Conservation (phyloP, 2,329 filamentous ascomycete genomes). For the Allantophomopsis lycopodina region DNA sequence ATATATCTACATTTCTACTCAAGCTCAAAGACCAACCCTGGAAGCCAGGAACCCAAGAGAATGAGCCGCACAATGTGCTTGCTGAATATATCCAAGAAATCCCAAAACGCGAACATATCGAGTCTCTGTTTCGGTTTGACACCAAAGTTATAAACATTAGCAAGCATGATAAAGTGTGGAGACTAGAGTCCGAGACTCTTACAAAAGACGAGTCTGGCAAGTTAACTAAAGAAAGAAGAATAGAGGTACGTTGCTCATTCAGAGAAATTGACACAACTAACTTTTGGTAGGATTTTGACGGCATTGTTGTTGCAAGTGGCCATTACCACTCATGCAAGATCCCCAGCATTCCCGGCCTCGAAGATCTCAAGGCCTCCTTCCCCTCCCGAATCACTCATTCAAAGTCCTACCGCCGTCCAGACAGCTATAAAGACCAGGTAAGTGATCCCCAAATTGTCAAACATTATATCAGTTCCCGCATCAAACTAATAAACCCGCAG, state of each 20-base stretch:
- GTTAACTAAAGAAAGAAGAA: too few relatives aligned
- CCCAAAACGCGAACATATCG: too few relatives aligned
- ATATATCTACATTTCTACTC: slow-evolving; percentile 4
- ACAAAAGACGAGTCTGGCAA: too few relatives aligned
- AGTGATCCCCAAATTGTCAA: slow-evolving; percentile 19
- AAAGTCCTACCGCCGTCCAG: slow-evolving; percentile 55
- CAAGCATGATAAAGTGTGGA: too few relatives aligned
- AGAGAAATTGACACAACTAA: too few relatives aligned
- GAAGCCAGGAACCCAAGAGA: slow-evolving; percentile 4
- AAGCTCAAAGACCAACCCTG: slow-evolving; percentile 4
- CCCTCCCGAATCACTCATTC: slow-evolving; percentile 47
- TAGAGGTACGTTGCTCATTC: too few relatives aligned
- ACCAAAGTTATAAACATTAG: too few relatives aligned
- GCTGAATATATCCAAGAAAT: slow-evolving; percentile 6
- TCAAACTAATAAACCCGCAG: slow-evolving; percentile 11
- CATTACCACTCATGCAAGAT: slow-evolving; percentile 53
- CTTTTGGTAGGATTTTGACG: slow-evolving; percentile 36
- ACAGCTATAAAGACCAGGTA: slow-evolving; percentile 36
- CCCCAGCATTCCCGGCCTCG: slow-evolving; percentile 44
- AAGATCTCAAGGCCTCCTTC: slow-evolving; percentile 38
- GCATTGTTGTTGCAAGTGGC: slow-evolving; percentile 50
- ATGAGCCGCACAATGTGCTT: slow-evolving; percentile 7
- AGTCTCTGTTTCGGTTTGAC: too few relatives aligned
- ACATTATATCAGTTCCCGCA: too few relatives aligned
- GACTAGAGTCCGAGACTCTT: too few relatives aligned